Evolutionary conservation across 192 early-diverging fungal species (phyloP).

Genomic region (Mortierella claussenii): DNA sequence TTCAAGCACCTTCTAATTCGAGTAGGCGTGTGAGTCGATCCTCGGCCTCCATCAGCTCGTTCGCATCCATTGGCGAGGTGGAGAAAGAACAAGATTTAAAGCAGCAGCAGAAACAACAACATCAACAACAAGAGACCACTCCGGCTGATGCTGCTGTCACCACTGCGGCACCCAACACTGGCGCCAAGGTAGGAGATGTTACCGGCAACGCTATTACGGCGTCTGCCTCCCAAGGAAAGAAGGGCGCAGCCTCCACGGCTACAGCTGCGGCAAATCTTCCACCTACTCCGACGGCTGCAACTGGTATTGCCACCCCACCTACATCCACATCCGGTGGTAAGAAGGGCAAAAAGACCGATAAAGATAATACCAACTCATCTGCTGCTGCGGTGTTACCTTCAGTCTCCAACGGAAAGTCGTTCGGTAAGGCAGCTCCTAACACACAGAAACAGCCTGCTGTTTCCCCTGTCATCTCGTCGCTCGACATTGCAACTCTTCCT

Average conservation of each 20-base stretch:
- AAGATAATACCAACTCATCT: too few species aligned
- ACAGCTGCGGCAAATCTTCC: background rate
- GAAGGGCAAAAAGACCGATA: background rate
- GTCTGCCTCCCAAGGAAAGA: background rate
- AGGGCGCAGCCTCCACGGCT: background rate
- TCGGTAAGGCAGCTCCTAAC: background rate
- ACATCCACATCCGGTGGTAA: background rate
- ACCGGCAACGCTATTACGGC: background rate
- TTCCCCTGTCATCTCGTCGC: background rate
- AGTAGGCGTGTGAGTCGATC: constrained; percentile 6
- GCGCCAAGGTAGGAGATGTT: background rate
- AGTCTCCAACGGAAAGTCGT: background rate
- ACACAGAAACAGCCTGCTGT: background rate
- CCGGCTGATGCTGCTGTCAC: constrained; percentile 2
- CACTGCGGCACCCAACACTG: constrained; percentile 2
- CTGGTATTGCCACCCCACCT: too few species aligned
- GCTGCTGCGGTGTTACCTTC: too few species aligned
- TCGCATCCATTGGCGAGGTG: constrained; percentile 17
- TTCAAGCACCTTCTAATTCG: constrained; percentile 5
- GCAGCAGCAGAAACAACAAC: too few species aligned
- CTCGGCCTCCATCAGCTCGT: constrained; percentile 5
- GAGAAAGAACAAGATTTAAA: too few species aligned
- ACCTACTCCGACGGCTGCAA: too few species aligned
- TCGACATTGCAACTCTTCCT: background rate
- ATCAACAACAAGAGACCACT: background rate